These are phyloP conservation scores for Ilex aquifolium DNA, from an alignment of 257 asterid genomes.

Conservation along the genomic window DNA sequence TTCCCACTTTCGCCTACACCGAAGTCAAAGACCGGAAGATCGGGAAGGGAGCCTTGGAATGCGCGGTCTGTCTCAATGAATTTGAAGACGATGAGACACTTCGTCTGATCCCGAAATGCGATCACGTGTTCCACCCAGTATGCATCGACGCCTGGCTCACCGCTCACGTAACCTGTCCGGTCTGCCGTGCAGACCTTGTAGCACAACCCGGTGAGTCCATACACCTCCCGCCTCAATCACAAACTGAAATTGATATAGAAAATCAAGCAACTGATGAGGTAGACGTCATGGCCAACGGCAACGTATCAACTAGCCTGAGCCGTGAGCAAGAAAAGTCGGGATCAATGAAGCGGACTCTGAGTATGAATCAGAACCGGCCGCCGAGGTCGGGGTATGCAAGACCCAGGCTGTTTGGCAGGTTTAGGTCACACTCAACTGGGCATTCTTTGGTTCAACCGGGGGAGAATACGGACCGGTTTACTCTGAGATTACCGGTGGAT, in stretches of 20 bases:
- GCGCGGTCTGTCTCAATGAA: conserved; percentile 90
- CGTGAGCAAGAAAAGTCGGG: neutral
- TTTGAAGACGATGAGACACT: conserved; percentile 71
- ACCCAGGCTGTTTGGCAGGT: conserved; percentile 26
- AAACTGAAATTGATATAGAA: neutral
- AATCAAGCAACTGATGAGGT: neutral
- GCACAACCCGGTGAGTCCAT: conserved; percentile 26
- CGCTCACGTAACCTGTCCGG: conserved; percentile 88
- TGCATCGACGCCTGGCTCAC: conserved; percentile 91
- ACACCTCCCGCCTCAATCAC: neutral
- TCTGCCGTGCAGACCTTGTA: conserved; percentile 66
- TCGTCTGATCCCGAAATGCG: conserved; percentile 82
- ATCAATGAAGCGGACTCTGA: conserved; percentile 22
- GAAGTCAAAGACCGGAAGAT: conserved; percentile 85
- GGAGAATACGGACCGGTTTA: conserved; percentile 62
- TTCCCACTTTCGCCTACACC: conserved; percentile 78
- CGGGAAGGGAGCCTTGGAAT: conserved; percentile 76
- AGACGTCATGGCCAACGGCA: neutral
- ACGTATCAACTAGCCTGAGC: neutral
- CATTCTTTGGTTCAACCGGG: conserved; percentile 75
- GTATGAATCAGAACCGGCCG: conserved; percentile 29
- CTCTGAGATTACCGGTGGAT: conserved; percentile 53
- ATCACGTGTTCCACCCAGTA: conserved; percentile 87
- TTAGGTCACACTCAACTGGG: conserved; percentile 90
- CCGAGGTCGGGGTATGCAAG: conserved; percentile 22